phyloP scores from a whole-genome alignment of 139 green algal genomes.

The Coelastrella sp. region DNA sequence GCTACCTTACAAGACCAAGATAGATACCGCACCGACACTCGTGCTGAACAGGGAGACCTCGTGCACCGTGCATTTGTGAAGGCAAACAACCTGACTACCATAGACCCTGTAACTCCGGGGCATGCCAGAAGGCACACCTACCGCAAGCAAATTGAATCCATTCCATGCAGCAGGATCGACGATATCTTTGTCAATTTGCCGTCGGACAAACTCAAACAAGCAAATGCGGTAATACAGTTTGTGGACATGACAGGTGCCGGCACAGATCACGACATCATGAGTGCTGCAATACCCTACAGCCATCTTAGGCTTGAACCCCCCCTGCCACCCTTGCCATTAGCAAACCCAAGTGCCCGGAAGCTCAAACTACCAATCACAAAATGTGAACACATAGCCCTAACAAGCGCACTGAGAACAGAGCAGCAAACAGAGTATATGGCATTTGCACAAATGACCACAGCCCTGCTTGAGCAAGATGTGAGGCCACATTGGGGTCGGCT shows the following conservation, averaged over 20 bases:
- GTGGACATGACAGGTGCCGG: slow-evolving; percentile 5
- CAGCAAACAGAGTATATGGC: not conserved
- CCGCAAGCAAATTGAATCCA: not conserved
- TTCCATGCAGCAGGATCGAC: slow-evolving; percentile 1
- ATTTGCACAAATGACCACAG: not conserved
- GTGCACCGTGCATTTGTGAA: not conserved
- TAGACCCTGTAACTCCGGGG: not conserved
- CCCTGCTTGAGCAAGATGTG: not conserved
- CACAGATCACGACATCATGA: slow-evolving; percentile 5
- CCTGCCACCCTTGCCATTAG: not conserved
- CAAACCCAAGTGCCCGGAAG: not conserved
- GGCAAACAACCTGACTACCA: not conserved
- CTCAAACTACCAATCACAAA: slow-evolving; percentile 1
- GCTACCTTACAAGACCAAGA: not conserved
- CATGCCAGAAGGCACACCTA: not conserved
- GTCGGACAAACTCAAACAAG: not conserved
- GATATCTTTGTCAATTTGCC: not conserved
- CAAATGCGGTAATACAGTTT: not conserved
- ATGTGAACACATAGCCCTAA: not conserved
- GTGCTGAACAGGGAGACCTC: not conserved
- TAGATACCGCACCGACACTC: not conserved
- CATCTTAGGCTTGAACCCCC: not conserved
- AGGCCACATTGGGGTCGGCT: not conserved
- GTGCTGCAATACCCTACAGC: not conserved
- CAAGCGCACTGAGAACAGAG: not conserved